Evolutionary conservation across 2,329 filamentous ascomycete genomes (phyloP).

Genomic region (Pseudogymnoascus sp.): DNA sequence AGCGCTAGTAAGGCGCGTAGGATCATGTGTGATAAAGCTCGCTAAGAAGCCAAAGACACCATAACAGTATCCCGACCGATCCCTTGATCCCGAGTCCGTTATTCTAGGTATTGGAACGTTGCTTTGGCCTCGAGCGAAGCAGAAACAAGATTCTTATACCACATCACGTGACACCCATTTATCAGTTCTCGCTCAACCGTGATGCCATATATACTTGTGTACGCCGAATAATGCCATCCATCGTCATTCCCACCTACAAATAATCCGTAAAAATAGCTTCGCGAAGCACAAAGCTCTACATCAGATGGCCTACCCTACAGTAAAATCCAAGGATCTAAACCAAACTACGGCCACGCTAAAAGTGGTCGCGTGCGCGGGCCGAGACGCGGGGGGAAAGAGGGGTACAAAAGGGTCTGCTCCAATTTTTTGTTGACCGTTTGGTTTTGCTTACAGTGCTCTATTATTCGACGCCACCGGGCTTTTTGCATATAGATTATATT

Average conservation of each 20-base stretch:
- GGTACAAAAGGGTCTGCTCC: conserved; percentile 4
- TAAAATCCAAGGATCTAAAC: background rate
- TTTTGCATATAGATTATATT: background rate
- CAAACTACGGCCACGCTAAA: conserved; percentile 4
- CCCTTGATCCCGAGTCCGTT: background rate
- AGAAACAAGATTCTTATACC: background rate
- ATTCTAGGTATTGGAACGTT: background rate
- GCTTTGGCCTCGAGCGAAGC: background rate
- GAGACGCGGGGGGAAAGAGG: background rate
- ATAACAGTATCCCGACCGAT: too few species aligned
- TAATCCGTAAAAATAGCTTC: background rate
- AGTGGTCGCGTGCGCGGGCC: conserved; percentile 1
- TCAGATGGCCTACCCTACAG: background rate
- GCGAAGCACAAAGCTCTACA: background rate
- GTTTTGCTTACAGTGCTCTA: background rate
- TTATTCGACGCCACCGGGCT: background rate
- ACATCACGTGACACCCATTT: background rate
- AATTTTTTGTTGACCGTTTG: background rate
- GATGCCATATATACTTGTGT: background rate
- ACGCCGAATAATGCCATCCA: background rate
- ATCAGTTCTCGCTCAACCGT: background rate
- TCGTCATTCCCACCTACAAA: background rate
- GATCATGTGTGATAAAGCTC: background rate
- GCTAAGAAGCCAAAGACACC: background rate
- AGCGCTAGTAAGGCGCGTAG: background rate